Conservation (phyloP, 257 asterid genomes). For the Solanum corneliomulleri region DNA sequence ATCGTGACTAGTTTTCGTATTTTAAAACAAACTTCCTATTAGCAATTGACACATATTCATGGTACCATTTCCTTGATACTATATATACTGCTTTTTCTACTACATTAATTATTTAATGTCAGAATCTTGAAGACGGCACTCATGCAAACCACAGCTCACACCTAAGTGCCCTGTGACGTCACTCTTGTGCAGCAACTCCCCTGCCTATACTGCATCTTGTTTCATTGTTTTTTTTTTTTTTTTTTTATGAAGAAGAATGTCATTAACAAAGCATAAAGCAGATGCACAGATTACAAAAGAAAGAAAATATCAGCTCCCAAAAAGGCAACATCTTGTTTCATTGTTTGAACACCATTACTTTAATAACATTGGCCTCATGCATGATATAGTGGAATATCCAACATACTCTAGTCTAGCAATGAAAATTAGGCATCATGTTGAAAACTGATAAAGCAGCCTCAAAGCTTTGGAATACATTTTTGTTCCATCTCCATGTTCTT, state of each 20-base stretch:
- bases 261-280: no score
- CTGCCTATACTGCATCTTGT: not conserved
- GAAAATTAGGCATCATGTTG: not conserved
- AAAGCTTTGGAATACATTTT: not conserved
- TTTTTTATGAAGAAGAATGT: no score
- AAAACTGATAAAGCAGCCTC: not conserved
- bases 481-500: not conserved
- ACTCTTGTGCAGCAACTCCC: not conserved
- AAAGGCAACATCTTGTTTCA: not conserved
- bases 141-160: not conserved
- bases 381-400: not conserved
- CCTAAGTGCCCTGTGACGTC: not conserved
- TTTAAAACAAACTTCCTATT: not conserved
- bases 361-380: not conserved
- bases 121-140: not conserved
- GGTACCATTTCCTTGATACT: not conserved
- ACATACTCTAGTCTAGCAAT: not conserved
- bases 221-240: no score
- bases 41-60: not conserved
- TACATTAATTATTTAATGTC: not conserved
- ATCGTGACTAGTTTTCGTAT: not conserved
- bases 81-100: not conserved
- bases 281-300: no score
- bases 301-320: no score
- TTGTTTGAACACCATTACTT: not conserved